Percentiles rank a stretch among this genome's conserved stretches.
phyloP scores from a whole-genome alignment of 306 rosid genomes.

The Vachellia pachyceras region DNA sequence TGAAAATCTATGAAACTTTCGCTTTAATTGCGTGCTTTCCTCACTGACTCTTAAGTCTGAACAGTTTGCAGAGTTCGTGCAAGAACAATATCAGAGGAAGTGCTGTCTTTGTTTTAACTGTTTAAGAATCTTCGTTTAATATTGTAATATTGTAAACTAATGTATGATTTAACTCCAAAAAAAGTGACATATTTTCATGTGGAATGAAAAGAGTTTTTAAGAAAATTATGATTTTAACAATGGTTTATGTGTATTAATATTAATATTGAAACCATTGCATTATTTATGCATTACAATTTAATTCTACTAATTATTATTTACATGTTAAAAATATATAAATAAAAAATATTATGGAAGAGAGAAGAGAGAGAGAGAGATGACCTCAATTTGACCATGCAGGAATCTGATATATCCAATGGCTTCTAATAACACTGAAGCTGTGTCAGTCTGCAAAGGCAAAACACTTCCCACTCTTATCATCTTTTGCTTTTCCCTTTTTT shows the following conservation, averaged over 20 bases:
- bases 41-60: slow-evolving; percentile 40
- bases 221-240: too few relatives aligned
- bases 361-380: slow-evolving; percentile 57
- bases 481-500: slow-evolving; percentile 18
- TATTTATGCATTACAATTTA: neutral
- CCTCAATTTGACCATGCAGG: slow-evolving; percentile 91
- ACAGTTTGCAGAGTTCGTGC: slow-evolving; percentile 31
- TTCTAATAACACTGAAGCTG: slow-evolving; percentile 90
- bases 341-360: slow-evolving; percentile 8
- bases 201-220: neutral
- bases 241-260: too few relatives aligned
- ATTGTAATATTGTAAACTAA: too few relatives aligned
- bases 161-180: too few relatives aligned
- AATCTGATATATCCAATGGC: slow-evolving; percentile 85
- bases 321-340: neutral
- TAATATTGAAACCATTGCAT: too few relatives aligned
- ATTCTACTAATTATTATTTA: neutral
- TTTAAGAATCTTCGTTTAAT: neutral
- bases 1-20: slow-evolving; percentile 23
- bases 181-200: too few relatives aligned
- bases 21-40: slow-evolving; percentile 63
- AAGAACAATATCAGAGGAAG: neutral
- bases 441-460: slow-evolving; percentile 96
- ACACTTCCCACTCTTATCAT: slow-evolving; percentile 41
- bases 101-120: neutral